Evolutionary conservation across 768 basidiomycete genomes (phyloP).

Genomic region (Pilatotrama ljubarskyi): DNA sequence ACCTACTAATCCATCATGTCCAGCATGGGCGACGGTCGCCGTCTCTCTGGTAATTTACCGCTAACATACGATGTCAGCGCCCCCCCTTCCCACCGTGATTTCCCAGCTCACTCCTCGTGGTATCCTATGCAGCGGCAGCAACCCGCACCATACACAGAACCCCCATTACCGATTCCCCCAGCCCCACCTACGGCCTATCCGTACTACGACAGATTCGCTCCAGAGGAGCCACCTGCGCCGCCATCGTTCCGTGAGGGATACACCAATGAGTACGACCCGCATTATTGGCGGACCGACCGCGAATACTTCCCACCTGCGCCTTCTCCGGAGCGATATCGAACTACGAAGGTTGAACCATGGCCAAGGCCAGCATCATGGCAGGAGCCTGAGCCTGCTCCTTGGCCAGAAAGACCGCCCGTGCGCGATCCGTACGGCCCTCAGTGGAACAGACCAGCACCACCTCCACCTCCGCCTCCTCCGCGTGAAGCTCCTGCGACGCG

Average conservation of each 20-base stretch:
- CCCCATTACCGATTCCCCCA: slow-evolving; percentile 52
- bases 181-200: slow-evolving; percentile 42
- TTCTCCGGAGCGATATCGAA: slow-evolving; percentile 53
- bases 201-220: slow-evolving; percentile 54
- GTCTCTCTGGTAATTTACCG: slow-evolving; percentile 17
- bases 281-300: slow-evolving; percentile 36
- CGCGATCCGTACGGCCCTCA: not conserved
- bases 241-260: slow-evolving; percentile 41
- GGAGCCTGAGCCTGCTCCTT: slow-evolving; percentile 33
- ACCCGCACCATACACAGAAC: slow-evolving; percentile 18
- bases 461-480: not conserved
- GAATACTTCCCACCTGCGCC: slow-evolving; percentile 46
- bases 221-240: slow-evolving; percentile 24
- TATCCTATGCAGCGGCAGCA: slow-evolving; percentile 20
- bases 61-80: slow-evolving; percentile 43
- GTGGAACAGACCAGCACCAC: slow-evolving; percentile 30
- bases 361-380: slow-evolving; percentile 47
- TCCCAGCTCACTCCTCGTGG: slow-evolving; percentile 13
- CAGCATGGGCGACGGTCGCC: slow-evolving; percentile 11
- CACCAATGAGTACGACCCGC: slow-evolving; percentile 39
- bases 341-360: slow-evolving; percentile 47
- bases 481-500: slow-evolving; percentile 47
- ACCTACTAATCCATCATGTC: slow-evolving; percentile 13
- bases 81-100: slow-evolving; percentile 7
- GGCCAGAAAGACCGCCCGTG: slow-evolving; percentile 30